Evolutionary conservation across 202 grass and related monocot species (phyloP).

Genomic region (Eragrostis tef): DNA sequence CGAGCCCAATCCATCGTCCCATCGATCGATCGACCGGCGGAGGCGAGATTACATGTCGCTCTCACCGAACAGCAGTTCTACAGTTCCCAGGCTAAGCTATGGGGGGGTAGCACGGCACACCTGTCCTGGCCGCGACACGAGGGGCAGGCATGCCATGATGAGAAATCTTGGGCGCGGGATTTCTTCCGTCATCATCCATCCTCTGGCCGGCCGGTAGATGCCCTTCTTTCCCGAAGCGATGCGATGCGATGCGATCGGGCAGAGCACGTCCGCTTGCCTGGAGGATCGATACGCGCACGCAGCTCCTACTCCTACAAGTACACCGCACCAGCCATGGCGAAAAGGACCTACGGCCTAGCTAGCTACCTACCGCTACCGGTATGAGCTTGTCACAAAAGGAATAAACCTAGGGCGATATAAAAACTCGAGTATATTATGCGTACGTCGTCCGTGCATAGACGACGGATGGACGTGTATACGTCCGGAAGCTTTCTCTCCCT

Average conservation of each 20-base stretch:
- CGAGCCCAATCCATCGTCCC: not conserved
- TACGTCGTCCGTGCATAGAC: not conserved
- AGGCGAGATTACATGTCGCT: conserved; percentile 37
- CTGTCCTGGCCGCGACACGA: not conserved
- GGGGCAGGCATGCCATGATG: conserved; percentile 38
- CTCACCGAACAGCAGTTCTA: not conserved
- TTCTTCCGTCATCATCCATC: conserved; percentile 38
- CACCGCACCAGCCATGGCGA: not conserved
- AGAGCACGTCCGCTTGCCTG: conserved; percentile 28
- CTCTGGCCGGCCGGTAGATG: not conserved
- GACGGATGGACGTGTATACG: conserved; percentile 12
- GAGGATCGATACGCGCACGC: not conserved
- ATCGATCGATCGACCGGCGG: not conserved
- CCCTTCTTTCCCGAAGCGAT: conserved; percentile 9
- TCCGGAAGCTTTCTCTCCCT: conserved; percentile 10
- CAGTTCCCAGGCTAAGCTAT: not conserved
- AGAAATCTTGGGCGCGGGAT: conserved; percentile 52
- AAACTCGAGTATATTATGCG: not conserved
- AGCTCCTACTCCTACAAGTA: not conserved
- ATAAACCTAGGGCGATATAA: conserved; percentile 21
- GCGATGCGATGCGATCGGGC: not conserved
- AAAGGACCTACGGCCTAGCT: conserved; percentile 5
- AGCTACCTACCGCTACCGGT: not conserved
- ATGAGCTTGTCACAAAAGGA: conserved; percentile 37
- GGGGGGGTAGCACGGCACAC: not conserved